These are phyloP conservation scores for Phalaenopsis equestris DNA, from an alignment of 106 monocot species.

Conservation along the genomic window DNA sequence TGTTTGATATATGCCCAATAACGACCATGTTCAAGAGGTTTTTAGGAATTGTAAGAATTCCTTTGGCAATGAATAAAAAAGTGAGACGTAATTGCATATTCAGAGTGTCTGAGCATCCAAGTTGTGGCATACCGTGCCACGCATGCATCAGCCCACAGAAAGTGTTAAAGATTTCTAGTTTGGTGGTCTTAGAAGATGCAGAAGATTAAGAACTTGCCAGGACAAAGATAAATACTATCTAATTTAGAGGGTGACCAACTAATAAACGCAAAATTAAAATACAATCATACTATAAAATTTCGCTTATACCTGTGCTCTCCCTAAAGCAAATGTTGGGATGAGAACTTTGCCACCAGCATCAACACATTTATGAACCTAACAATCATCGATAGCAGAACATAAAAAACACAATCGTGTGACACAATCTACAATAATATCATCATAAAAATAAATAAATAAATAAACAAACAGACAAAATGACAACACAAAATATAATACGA, in stretches of 20 bases:
- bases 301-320: conserved; percentile 85
- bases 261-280: conserved; percentile 1
- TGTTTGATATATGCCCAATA: not conserved
- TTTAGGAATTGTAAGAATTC: not conserved
- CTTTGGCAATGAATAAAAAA: not conserved
- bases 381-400: not conserved
- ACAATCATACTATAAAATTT: not conserved
- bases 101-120: not conserved
- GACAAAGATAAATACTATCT: not conserved
- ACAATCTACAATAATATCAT: not conserved
- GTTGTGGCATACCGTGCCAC: not conserved
- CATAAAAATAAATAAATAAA: no score
- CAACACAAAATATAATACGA: not conserved
- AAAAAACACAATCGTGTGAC: not conserved
- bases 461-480: not conserved
- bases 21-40: not conserved
- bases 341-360: conserved; percentile 87
- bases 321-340: conserved; percentile 96
- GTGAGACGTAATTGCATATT: not conserved
- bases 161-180: not conserved
- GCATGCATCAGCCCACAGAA: not conserved
- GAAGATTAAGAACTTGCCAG: not conserved
- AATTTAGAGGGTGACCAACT: not conserved
- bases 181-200: not conserved
- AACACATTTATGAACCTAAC: conserved; percentile 94